Evolutionary conservation across 2,329 filamentous ascomycete genomes (phyloP).

Genomic region (Zymoseptoria crescenta): DNA sequence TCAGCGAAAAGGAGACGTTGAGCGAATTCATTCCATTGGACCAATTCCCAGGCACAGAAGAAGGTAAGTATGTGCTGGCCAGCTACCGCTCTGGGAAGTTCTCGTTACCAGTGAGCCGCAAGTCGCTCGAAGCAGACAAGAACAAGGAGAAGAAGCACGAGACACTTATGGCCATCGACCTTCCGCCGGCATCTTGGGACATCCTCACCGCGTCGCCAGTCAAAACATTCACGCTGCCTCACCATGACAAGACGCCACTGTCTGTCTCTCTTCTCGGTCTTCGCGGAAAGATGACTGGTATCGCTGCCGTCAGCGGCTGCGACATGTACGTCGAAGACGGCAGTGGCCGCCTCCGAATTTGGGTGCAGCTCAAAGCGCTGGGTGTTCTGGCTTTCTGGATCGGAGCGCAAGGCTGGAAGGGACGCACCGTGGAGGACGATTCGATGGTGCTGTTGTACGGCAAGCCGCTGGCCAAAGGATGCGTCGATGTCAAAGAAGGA

Average conservation of each 20-base stretch:
- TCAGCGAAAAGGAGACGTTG: slow-evolving; percentile 50
- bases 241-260: slow-evolving; percentile 30
- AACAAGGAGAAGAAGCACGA: slow-evolving; percentile 49
- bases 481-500: slow-evolving; percentile 41
- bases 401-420: slow-evolving; percentile 49
- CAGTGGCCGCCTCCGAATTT: slow-evolving; percentile 56
- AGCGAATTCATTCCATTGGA: slow-evolving; percentile 63
- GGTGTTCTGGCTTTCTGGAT: slow-evolving; percentile 74
- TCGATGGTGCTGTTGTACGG: slow-evolving; percentile 57
- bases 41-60: slow-evolving; percentile 64
- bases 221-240: slow-evolving; percentile 41
- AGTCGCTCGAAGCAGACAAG: slow-evolving; percentile 56
- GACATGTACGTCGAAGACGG: slow-evolving; percentile 47
- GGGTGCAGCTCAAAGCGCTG: slow-evolving; percentile 68
- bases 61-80: slow-evolving; percentile 60
- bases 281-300: slow-evolving; percentile 81
- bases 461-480: slow-evolving; percentile 57
- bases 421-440: slow-evolving; percentile 33
- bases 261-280: slow-evolving; percentile 67
- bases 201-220: slow-evolving; percentile 62
- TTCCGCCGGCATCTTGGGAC: slow-evolving; percentile 29
- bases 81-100: slow-evolving; percentile 61
- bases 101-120: slow-evolving; percentile 48
- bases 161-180: slow-evolving; percentile 66
- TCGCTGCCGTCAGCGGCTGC: slow-evolving; percentile 64